Evolutionary conservation across 1,284 basidiomycete species (phyloP).

Genomic region (Leccinum subrobustum): DNA sequence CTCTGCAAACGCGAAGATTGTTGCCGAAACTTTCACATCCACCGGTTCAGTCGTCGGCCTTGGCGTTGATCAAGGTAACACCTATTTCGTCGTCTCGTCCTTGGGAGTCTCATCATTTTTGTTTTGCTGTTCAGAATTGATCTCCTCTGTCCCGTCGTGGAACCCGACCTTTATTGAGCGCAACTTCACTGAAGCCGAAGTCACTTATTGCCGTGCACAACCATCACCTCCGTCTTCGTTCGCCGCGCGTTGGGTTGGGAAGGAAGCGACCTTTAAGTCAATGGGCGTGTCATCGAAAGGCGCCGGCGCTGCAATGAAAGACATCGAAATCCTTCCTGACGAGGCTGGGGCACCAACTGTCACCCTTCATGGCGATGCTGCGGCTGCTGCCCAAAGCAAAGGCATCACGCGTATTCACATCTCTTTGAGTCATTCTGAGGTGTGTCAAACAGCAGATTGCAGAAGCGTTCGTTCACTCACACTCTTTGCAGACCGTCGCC

Average conservation of each 20-base stretch:
- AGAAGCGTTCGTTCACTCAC: constrained; percentile 12
- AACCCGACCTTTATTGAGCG: constrained; percentile 88
- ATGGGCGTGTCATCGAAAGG: constrained; percentile 90
- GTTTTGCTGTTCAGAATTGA: constrained; percentile 67
- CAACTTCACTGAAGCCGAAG: constrained; percentile 93
- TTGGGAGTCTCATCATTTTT: constrained; percentile 11
- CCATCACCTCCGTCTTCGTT: constrained; percentile 89
- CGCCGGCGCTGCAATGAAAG: constrained; percentile 90
- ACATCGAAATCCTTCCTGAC: constrained; percentile 91
- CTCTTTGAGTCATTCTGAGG: constrained; percentile 91
- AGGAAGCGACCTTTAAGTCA: constrained; percentile 99
- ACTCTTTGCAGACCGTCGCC: constrained; percentile 59
- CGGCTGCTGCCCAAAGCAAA: constrained; percentile 70
- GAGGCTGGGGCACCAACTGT: constrained; percentile 72
- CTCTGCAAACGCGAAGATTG: constrained; percentile 64
- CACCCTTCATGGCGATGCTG: constrained; percentile 80
- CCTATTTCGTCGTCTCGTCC: neutral
- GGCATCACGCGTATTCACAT: constrained; percentile 77
- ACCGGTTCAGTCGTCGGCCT: constrained; percentile 59
- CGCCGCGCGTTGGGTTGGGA: constrained; percentile 95
- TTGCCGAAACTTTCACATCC: constrained; percentile 53
- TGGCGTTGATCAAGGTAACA: constrained; percentile 81
- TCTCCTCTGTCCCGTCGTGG: constrained; percentile 87
- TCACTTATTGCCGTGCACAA: constrained; percentile 85
- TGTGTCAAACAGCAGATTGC: constrained; percentile 37